Evolutionary conservation across 768 basidiomycete species (phyloP).

Genomic region (Mycena floridula): DNA sequence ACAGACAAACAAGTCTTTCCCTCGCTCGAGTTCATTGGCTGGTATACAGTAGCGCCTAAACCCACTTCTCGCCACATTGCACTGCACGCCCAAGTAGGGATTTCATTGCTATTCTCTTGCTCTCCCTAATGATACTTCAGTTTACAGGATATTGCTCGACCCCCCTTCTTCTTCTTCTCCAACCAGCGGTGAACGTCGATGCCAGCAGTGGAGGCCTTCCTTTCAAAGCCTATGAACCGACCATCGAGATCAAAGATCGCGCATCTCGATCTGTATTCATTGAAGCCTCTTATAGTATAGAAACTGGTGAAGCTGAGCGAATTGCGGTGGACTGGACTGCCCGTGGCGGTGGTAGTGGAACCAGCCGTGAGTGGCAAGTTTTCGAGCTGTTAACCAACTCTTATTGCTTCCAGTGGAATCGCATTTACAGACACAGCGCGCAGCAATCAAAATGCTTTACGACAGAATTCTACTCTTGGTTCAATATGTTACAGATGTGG

Average conservation of each 20-base stretch:
- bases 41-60: constrained; percentile 85
- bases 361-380: constrained; percentile 53
- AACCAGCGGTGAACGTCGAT: constrained; percentile 43
- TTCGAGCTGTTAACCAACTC: not conserved
- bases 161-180: constrained; percentile 78
- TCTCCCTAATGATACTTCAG: constrained; percentile 33
- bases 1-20: constrained; percentile 98
- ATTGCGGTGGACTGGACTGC: constrained; percentile 98
- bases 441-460: constrained; percentile 94
- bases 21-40: constrained; percentile 93
- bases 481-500: constrained; percentile 76
- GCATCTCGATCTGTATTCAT: constrained; percentile 76
- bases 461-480: constrained; percentile 84
- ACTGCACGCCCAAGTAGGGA: constrained; percentile 79
- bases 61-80: constrained; percentile 73
- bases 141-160: constrained; percentile 83
- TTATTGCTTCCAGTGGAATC: constrained; percentile 63
- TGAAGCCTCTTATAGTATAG: constrained; percentile 81
- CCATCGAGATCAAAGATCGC: constrained; percentile 77
- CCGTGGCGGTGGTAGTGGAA: constrained; percentile 76
- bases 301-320: constrained; percentile 97
- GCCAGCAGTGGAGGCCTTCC: constrained; percentile 61
- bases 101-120: too few relatives aligned
- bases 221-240: constrained; percentile 89
- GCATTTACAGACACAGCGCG: constrained; percentile 85